Conservation (phyloP, 179 eudicot genomes). For the Patellifolia procumbens region DNA sequence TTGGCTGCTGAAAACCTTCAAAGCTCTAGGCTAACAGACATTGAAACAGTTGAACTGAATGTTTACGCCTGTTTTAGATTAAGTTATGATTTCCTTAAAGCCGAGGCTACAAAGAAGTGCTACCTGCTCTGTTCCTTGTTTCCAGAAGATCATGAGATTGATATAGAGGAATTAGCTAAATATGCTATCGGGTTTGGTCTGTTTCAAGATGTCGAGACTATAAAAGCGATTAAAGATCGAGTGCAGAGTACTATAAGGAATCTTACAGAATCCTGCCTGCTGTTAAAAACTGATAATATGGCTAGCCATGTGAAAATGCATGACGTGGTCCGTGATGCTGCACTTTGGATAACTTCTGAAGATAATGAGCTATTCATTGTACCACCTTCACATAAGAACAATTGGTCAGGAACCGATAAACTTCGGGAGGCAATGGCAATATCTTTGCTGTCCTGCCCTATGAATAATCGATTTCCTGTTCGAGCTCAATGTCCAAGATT, state of each 20-base stretch:
- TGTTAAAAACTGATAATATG: constrained; percentile 2
- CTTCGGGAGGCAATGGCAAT: background rate
- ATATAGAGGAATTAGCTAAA: background rate
- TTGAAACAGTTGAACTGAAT: background rate
- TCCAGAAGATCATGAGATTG: constrained; percentile 21
- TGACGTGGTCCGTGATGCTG: constrained; percentile 24
- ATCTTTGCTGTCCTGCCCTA: constrained; percentile 13
- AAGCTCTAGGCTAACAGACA: constrained; percentile 1
- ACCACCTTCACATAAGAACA: background rate
- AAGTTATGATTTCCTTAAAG: constrained; percentile 12
- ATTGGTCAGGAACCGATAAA: background rate
- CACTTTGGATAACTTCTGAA: constrained; percentile 7
- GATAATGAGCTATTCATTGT: constrained; percentile 1
- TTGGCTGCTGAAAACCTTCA: background rate
- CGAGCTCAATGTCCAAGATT: background rate
- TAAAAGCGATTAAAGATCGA: background rate
- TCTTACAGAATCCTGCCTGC: background rate
- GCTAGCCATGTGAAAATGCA: constrained; percentile 8
- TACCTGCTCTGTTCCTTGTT: constrained; percentile 19
- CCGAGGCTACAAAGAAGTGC: background rate
- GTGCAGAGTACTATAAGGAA: background rate
- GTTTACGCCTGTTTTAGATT: constrained; percentile 4
- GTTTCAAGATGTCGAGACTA: constrained; percentile 1
- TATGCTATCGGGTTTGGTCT: constrained; percentile 11
- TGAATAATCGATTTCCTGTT: background rate